Conservation (phyloP, 176 grass and related monocot genomes). For the Areca catechu region DNA sequence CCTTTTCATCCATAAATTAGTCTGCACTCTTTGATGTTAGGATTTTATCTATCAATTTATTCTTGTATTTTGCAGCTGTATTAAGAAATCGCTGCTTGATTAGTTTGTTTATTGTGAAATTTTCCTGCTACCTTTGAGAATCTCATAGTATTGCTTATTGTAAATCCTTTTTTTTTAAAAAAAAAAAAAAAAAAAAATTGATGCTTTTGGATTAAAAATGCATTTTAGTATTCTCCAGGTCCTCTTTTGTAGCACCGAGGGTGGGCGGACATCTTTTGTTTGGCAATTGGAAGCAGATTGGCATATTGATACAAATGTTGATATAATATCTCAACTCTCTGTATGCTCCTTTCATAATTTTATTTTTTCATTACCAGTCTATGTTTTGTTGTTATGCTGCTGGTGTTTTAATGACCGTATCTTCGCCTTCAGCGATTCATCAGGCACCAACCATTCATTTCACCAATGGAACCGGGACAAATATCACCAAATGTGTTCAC, state of each 20-base stretch:
- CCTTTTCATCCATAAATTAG: too few species aligned
- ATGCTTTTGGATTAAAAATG: slow-evolving; percentile 6
- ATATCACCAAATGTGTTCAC: slow-evolving; percentile 70
- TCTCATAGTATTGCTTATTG: too few species aligned
- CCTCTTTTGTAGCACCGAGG: slow-evolving; percentile 76
- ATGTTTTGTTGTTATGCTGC: slow-evolving; percentile 7
- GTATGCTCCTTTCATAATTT: slow-evolving; percentile 30
- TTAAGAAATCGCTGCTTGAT: too few species aligned
- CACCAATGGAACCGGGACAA: slow-evolving; percentile 64
- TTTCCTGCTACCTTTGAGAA: too few species aligned
- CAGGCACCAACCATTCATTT: slow-evolving; percentile 59
- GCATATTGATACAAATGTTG: slow-evolving; percentile 74
- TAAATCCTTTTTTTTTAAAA: too few species aligned
- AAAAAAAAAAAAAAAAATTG: too few species aligned
- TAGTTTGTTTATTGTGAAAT: too few species aligned
- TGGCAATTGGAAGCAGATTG: slow-evolving; percentile 87
- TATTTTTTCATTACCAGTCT: slow-evolving; percentile 2
- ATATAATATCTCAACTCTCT: slow-evolving; percentile 85
- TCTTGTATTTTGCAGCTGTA: too few species aligned
- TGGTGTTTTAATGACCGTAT: slow-evolving; percentile 4
- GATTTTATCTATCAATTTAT: too few species aligned
- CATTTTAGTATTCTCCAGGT: slow-evolving; percentile 33
- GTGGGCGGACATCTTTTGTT: slow-evolving; percentile 90
- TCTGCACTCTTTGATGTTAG: too few species aligned
- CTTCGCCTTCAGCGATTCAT: slow-evolving; percentile 63